These are phyloP conservation scores for Sporisorium reilianum DNA, from an alignment of 1,284 basidiomycete species.

Conservation along the genomic window DNA sequence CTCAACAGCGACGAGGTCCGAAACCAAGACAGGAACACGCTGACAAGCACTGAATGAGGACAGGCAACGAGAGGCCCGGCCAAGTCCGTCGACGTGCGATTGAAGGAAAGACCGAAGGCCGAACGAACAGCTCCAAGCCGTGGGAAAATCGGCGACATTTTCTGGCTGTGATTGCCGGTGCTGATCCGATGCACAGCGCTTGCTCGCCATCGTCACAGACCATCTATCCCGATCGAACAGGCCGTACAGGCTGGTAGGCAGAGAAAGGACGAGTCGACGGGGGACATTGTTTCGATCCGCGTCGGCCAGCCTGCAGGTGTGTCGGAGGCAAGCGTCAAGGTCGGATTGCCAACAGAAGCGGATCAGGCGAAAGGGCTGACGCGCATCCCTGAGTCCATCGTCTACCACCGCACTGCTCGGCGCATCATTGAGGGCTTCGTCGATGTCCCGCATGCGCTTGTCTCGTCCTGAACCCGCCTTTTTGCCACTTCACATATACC, in stretches of 20 bases:
- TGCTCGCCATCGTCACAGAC: neutral
- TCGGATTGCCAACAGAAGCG: neutral
- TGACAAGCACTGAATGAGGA: too few relatives aligned
- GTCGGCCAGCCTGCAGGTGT: slow-evolving; percentile 67
- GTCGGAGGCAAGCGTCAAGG: slow-evolving; percentile 51
- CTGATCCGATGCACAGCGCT: neutral
- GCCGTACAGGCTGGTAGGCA: slow-evolving; percentile 15
- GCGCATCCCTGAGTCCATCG: slow-evolving; percentile 39
- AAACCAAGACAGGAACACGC: neutral
- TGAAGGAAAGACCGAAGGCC: slow-evolving; percentile 13
- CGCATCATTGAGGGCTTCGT: slow-evolving; percentile 57
- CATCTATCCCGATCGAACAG: slow-evolving; percentile 41
- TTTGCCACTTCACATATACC: neutral
- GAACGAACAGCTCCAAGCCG: too few relatives aligned
- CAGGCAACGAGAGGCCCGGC: slow-evolving; percentile 3
- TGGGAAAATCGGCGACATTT: neutral
- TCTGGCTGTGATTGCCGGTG: neutral
- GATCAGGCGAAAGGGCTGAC: slow-evolving; percentile 7
- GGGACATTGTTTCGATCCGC: slow-evolving; percentile 39
- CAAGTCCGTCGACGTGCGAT: slow-evolving; percentile 13
- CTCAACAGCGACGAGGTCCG: slow-evolving; percentile 1
- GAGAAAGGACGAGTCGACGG: neutral
- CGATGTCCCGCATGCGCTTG: slow-evolving; percentile 28
- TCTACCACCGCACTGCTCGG: slow-evolving; percentile 60
- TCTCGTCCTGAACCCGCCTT: slow-evolving; percentile 1